Evolutionary conservation across 2,329 filamentous ascomycete genomes (phyloP).

Genomic region (Nothopassalora personata): DNA sequence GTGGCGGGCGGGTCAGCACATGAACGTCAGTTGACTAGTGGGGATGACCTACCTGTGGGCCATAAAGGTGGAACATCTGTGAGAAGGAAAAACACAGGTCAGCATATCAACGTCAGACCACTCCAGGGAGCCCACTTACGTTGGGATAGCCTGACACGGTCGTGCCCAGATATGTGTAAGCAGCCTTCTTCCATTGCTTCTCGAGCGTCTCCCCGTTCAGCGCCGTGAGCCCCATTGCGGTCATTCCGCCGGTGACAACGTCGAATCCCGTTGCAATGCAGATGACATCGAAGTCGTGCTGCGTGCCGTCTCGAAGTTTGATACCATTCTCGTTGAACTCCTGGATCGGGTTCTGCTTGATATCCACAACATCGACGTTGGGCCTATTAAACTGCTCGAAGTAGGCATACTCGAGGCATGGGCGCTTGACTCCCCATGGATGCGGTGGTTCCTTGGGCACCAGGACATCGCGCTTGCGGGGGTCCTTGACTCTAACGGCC

Average conservation of each 20-base stretch:
- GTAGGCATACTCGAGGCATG: slow-evolving; percentile 43
- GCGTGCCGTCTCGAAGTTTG: slow-evolving; percentile 14
- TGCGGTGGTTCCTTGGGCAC: slow-evolving; percentile 45
- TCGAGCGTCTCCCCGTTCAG: slow-evolving; percentile 21
- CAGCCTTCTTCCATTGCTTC: slow-evolving; percentile 37
- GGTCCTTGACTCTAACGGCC: slow-evolving; percentile 46
- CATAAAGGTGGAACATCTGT: slow-evolving; percentile 29
- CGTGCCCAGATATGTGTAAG: slow-evolving; percentile 42
- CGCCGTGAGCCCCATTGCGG: slow-evolving; percentile 39
- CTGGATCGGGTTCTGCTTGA: slow-evolving; percentile 23
- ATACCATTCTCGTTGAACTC: slow-evolving; percentile 26
- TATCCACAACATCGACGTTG: slow-evolving; percentile 39
- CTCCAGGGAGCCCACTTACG: no score
- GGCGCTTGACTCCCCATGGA: slow-evolving; percentile 42
- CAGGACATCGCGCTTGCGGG: slow-evolving; percentile 47
- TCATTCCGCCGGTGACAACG: slow-evolving; percentile 38
- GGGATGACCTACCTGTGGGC: slow-evolving; percentile 39
- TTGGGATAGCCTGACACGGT: slow-evolving; percentile 35
- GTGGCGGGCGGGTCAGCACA: no score
- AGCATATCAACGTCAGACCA: no score
- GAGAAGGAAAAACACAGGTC: no score
- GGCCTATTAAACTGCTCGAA: slow-evolving; percentile 41
- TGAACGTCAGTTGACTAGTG: no score
- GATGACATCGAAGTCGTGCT: slow-evolving; percentile 40
- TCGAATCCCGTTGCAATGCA: slow-evolving; percentile 46